Conservation (phyloP, 2,329 filamentous ascomycete genomes). For the Hypoxylon sp. region DNA sequence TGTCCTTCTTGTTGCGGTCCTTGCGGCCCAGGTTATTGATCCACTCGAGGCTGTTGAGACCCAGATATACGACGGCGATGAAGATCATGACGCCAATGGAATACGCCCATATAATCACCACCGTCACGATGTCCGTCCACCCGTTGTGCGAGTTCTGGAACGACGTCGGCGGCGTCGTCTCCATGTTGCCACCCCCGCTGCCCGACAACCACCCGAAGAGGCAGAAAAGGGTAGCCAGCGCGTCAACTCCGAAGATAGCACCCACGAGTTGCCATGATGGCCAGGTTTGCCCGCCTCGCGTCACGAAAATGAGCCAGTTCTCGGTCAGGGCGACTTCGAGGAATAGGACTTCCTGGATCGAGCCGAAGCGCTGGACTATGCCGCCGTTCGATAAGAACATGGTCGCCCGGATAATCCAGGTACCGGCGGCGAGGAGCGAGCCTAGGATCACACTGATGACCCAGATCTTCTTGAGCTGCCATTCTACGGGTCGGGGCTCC, state of each 20-base stretch:
- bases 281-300: slow-evolving; percentile 79
- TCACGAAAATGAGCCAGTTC: slow-evolving; percentile 86
- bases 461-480: slow-evolving; percentile 87
- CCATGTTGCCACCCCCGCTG: slow-evolving; percentile 55
- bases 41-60: slow-evolving; percentile 71
- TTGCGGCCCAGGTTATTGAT: slow-evolving; percentile 75
- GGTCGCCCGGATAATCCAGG: slow-evolving; percentile 80
- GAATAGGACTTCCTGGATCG: slow-evolving; percentile 81
- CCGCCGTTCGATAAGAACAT: slow-evolving; percentile 79
- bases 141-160: slow-evolving; percentile 57
- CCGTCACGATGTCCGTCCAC: slow-evolving; percentile 68
- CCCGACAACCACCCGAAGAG: slow-evolving; percentile 81
- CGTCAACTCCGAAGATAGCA: slow-evolving; percentile 80
- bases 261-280: slow-evolving; percentile 81
- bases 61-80: slow-evolving; percentile 75
- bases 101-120: slow-evolving; percentile 75
- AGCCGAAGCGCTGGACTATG: slow-evolving; percentile 81
- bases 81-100: slow-evolving; percentile 76
- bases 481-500: slow-evolving; percentile 81
- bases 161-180: slow-evolving; percentile 54
- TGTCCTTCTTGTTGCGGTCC: slow-evolving; percentile 73
- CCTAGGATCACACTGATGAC: slow-evolving; percentile 80
- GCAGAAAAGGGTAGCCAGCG: slow-evolving; percentile 79
- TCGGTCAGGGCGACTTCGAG: slow-evolving; percentile 80
- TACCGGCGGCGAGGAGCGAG: slow-evolving; percentile 75